A percentile compares a stretch with the other conserved stretches of the same genome.
phyloP scores from a whole-genome alignment of 106 monocot species.

The Platanthera guangdongensis region DNA sequence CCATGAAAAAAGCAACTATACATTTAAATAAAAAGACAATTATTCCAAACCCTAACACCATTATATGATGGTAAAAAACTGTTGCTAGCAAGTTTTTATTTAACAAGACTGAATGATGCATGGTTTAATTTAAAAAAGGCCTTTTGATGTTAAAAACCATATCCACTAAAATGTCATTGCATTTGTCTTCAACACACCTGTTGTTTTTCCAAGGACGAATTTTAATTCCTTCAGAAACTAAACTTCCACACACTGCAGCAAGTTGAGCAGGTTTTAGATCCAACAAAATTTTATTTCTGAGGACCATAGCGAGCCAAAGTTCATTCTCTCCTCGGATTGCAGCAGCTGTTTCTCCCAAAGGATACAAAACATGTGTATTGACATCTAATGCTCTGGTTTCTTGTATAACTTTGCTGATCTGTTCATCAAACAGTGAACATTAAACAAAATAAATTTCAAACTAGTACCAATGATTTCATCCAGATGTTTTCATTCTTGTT shows the following conservation, averaged over 20 bases:
- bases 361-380: conserved; percentile 71
- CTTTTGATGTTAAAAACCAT: not conserved
- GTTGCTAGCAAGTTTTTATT: not conserved
- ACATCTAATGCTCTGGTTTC: conserved; percentile 82
- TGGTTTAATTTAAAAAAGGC: not conserved
- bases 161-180: too few species aligned
- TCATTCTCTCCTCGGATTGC: conserved; percentile 94
- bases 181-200: conserved; percentile 23
- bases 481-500: not conserved
- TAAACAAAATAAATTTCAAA: not conserved
- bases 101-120: not conserved
- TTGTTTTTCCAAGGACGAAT: conserved; percentile 80
- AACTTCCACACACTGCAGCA: conserved; percentile 83
- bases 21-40: too few species aligned
- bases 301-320: conserved; percentile 93
- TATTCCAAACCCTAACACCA: too few species aligned
- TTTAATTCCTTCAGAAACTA: conserved; percentile 98
- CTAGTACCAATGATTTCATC: not conserved
- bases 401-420: conserved; percentile 93
- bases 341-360: conserved; percentile 89
- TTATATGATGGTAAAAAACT: too few species aligned
- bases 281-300: conserved; percentile 71
- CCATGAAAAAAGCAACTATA: too few species aligned
- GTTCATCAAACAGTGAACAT: conserved; percentile 1
- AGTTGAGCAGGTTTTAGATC: conserved; percentile 89